Base-by-base conservation (phyloP, 2,329 filamentous ascomycete species). In the Cercospora canescens region DNA sequence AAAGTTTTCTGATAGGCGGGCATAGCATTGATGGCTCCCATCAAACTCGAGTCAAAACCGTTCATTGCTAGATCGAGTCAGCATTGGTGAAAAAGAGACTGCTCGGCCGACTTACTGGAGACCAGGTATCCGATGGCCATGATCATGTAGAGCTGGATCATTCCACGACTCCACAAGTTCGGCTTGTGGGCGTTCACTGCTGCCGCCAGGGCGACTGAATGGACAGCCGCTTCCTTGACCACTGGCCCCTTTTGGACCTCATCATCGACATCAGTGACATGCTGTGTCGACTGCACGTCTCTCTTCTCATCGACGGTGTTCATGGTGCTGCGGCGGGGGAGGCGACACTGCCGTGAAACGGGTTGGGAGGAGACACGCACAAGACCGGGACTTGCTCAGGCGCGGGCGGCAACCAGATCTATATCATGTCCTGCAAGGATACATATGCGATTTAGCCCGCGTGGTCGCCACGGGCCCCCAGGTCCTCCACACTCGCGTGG, bases 11-110 rank as follows among this genome's bases (percentile, higher is more conserved):
- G 84, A 70, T 86, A 87, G 1, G 80, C 75, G 0, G 78, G 58
- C 80, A 86, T 86, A 55, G 83, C 83, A 66, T 86, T 86, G 67
- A 87, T 85, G 5, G 82, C 79, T n/a, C 80, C 80, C 78, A 80
- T 80, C 32, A 80, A 71, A 7, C 75, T 77, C 4, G 73, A 75
- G 57, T 80, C 78, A 57, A 69, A 73, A 21, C 67, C 70, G 59
- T 69, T 69, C 62, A 69, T 66, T n/a, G 68, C 52, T 56, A 18
- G 2, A 3, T 1, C 11, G 18, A 32, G 6, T 70, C n/a, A 63
- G 61, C 50, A 30, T 12, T 34, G 28, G n/a, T 16, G 48, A 52
- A 3, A 32, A 30, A 26, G 11, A 28, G 12, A n/a, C 32, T 21
- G 26, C 5, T 2, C 6, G 16, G 16, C 28, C 52, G 1, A 55